Evolutionary conservation across 2,329 filamentous ascomycete genomes (phyloP).

Genomic region (Pseudogymnoascus sp.): DNA sequence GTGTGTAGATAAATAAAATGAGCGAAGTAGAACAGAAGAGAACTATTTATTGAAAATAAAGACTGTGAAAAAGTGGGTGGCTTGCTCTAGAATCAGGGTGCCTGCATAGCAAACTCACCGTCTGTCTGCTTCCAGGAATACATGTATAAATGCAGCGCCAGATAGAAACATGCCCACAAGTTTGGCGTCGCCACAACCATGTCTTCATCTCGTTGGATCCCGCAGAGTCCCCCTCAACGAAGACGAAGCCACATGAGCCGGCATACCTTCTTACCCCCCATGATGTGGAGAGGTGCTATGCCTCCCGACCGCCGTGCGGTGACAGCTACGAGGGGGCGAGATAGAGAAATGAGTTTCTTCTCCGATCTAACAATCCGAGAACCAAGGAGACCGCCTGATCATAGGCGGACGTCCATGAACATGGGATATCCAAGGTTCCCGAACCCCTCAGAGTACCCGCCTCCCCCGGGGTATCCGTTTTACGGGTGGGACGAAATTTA

Average conservation of each 20-base stretch:
- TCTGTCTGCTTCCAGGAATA: background rate
- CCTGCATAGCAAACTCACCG: conserved; percentile 5
- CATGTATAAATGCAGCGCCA: conserved; percentile 6
- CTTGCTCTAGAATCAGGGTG: background rate
- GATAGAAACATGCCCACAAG: background rate
- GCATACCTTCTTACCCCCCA: background rate
- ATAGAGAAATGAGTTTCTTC: background rate
- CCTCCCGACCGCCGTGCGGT: background rate
- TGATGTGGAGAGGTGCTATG: background rate
- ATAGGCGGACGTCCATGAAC: background rate
- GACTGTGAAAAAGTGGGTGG: background rate
- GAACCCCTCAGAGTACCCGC: background rate
- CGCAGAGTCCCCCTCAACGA: background rate
- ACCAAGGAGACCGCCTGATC: background rate
- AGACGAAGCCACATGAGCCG: background rate
- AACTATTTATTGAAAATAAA: background rate
- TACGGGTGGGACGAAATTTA: background rate
- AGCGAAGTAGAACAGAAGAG: background rate
- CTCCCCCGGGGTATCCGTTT: background rate
- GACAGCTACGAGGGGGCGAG: background rate
- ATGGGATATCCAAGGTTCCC: background rate
- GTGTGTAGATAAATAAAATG: background rate
- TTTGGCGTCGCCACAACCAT: background rate
- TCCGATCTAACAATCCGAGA: background rate
- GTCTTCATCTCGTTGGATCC: background rate